These are phyloP conservation scores for Zygoascus meyerae DNA, from an alignment of 1,139 yeast species.

Conservation along the genomic window DNA sequence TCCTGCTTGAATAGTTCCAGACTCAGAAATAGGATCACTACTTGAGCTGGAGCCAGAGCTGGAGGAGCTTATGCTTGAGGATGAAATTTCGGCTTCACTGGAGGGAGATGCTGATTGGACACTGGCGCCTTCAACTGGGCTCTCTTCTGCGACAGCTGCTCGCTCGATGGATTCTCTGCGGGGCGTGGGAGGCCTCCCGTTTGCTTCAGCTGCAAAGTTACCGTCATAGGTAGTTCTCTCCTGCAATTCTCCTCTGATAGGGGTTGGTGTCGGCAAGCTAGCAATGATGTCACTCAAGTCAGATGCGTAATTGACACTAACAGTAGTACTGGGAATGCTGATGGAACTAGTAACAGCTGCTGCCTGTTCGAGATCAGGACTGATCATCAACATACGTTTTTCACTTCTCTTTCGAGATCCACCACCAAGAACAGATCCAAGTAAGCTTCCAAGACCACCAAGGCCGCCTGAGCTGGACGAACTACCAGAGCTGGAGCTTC, in stretches of 20 bases:
- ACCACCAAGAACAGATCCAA: background rate
- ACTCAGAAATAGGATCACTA: too few species aligned
- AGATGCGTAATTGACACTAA: background rate
- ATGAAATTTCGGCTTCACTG: background rate
- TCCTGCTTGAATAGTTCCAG: background rate
- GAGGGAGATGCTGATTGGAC: background rate
- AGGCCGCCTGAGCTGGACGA: background rate
- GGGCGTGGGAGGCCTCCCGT: constrained; percentile 6
- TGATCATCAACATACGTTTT: background rate
- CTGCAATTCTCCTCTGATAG: too few species aligned
- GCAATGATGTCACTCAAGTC: background rate
- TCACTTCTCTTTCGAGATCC: background rate
- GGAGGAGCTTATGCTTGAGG: too few species aligned
- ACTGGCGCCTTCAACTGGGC: background rate
- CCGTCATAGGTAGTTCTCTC: too few species aligned
- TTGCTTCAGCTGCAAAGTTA: too few species aligned
- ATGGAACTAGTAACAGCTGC: background rate
- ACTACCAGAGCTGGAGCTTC: background rate
- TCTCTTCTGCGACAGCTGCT: background rate
- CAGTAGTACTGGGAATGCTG: constrained; percentile 2
- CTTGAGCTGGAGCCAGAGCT: too few species aligned
- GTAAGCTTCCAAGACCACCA: background rate
- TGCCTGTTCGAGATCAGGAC: background rate
- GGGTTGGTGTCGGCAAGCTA: background rate
- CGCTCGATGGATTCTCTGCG: background rate